These are phyloP conservation scores for Halteria grandinella DNA, from an alignment of 73 alveolate genomes.

Conservation along the genomic window DNA sequence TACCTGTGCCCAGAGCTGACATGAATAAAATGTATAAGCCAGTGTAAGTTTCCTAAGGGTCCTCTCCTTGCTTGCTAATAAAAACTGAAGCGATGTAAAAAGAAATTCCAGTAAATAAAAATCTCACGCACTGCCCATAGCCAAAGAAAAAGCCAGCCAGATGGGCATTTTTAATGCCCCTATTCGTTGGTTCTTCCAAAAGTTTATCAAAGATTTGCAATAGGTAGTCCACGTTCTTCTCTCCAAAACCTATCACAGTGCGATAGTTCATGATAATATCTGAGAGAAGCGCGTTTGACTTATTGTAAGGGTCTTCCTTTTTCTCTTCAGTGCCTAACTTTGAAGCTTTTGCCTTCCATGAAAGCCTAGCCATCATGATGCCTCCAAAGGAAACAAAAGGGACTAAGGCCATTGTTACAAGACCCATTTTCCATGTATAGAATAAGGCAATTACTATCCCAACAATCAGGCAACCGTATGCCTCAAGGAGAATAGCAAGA, in stretches of 20 bases:
- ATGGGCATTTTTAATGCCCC: slow-evolving; percentile 58
- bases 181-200: slow-evolving; percentile 45
- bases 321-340: neutral
- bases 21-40: slow-evolving; percentile 64
- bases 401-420: neutral
- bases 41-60: slow-evolving; percentile 59
- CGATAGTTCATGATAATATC: slow-evolving; percentile 59
- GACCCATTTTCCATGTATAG: slow-evolving; percentile 33
- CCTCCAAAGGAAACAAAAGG: slow-evolving; percentile 19
- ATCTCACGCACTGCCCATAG: slow-evolving; percentile 59
- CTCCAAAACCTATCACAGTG: slow-evolving; percentile 81
- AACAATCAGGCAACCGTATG: neutral
- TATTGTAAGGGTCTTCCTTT: slow-evolving; percentile 10
- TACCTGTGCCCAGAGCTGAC: too few species aligned
- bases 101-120: slow-evolving; percentile 61
- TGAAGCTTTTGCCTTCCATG: slow-evolving; percentile 57
- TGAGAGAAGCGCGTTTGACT: slow-evolving; percentile 23
- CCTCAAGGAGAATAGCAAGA: neutral
- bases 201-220: slow-evolving; percentile 57
- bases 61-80: slow-evolving; percentile 60
- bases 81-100: slow-evolving; percentile 77
- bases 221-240: slow-evolving; percentile 67
- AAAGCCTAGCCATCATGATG: neutral
- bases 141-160: slow-evolving; percentile 72
- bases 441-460: neutral